Conservation (phyloP, 2,329 filamentous ascomycete genomes). For the Aspergillus caelatus region DNA sequence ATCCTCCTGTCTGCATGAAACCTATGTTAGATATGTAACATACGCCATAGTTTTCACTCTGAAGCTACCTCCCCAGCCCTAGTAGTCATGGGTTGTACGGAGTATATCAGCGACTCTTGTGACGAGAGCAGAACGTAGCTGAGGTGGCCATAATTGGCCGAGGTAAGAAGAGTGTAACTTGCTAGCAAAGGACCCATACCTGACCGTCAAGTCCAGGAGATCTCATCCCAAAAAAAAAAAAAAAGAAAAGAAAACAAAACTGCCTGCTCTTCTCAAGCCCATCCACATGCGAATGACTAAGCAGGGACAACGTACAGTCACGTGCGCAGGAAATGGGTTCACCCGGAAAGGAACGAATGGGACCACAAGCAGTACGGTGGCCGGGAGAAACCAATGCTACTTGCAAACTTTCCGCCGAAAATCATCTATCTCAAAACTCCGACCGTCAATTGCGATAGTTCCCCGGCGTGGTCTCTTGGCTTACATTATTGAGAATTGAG, state of each 20-base stretch:
- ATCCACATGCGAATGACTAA: neutral
- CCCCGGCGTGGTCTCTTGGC: neutral
- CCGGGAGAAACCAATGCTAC: slow-evolving; percentile 14
- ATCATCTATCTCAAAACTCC: neutral
- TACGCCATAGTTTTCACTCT: neutral
- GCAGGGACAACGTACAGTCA: neutral
- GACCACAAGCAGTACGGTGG: slow-evolving; percentile 13
- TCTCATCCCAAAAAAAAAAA: too few relatives aligned
- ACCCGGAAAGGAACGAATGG: slow-evolving; percentile 12
- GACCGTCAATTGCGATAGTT: slow-evolving; percentile 9
- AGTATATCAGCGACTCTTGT: too few relatives aligned
- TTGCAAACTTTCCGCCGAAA: slow-evolving; percentile 24
- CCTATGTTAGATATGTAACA: neutral
- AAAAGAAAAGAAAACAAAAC: too few relatives aligned
- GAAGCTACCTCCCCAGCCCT: neutral
- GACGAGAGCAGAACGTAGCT: neutral
- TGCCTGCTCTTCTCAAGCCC: too few relatives aligned
- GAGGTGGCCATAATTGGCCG: neutral
- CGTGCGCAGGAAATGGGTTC: slow-evolving; percentile 10
- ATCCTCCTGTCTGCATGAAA: neutral
- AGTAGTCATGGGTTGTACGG: too few relatives aligned
- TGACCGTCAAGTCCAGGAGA: too few relatives aligned
- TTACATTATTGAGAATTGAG: neutral
- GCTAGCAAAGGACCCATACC: neutral
- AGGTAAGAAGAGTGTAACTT: neutral